These are phyloP conservation scores for Acmispon strigosus DNA, from an alignment of 306 rosid species.

Conservation along the genomic window DNA sequence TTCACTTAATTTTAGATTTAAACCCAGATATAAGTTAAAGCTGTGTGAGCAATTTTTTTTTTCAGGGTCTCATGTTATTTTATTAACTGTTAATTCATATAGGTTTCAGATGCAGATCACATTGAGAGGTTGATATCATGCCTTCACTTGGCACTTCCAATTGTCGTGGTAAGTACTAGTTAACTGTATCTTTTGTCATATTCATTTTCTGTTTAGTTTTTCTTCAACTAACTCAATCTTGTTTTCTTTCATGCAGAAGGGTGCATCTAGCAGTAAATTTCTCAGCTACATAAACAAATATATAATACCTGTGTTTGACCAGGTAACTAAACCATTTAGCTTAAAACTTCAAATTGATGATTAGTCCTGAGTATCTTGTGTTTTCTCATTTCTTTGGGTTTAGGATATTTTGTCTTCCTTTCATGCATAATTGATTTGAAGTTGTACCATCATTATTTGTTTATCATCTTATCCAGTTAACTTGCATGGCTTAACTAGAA, in stretches of 20 bases:
- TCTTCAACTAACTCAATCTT: not conserved
- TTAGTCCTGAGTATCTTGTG: not conserved
- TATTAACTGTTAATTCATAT: slow-evolving; percentile 37
- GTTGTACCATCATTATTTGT: not conserved
- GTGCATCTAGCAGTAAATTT: slow-evolving; percentile 92
- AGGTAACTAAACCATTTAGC: slow-evolving; percentile 46
- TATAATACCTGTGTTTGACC: slow-evolving; percentile 83
- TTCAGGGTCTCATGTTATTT: not conserved
- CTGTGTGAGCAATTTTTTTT: not conserved
- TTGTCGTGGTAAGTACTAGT: slow-evolving; percentile 67
- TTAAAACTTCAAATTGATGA: not conserved
- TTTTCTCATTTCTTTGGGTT: not conserved
- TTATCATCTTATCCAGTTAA: not conserved
- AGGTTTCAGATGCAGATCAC: slow-evolving; percentile 90
- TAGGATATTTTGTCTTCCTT: not conserved
- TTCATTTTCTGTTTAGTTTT: not conserved
- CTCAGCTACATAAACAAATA: slow-evolving; percentile 72
- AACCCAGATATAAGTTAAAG: not conserved
- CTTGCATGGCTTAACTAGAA: not conserved
- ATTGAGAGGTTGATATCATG: slow-evolving; percentile 91
- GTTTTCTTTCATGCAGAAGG: slow-evolving; percentile 43
- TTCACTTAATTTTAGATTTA: not conserved
- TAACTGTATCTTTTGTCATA: not conserved
- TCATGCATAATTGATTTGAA: not conserved
- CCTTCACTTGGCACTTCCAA: slow-evolving; percentile 87